Base-by-base conservation (phyloP, 139 green algal species). In the Tetraselmis striata region DNA sequence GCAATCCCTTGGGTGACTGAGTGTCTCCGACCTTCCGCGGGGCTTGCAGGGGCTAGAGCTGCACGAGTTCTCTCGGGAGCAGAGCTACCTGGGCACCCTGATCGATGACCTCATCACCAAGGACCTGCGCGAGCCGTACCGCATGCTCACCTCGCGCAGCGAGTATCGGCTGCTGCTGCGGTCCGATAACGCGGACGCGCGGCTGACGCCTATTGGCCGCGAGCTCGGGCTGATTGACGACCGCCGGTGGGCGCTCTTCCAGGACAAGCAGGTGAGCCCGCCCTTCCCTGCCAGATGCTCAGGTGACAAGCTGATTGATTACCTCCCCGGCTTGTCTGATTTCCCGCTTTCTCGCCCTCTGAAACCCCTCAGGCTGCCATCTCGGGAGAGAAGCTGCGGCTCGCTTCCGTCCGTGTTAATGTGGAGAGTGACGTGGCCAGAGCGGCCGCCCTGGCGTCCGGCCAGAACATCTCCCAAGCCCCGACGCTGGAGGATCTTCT, bases 41-140 rank as follows among this genome's bases (percentile, higher is more conserved):
- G n/a, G n/a, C n/a, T n/a, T n/a, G 45, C 45, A 87, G 32, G 87
- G 86, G 2, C 31, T 86, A 59, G 77, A 90, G 29, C 77, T 86
- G 0, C 78, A 96, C 11, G 77, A 83, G 11, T 81, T 98, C 1
- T 45, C 93, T 0, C 87, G 96, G 1, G 90, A 96, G 75, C 94
- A 85, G 30, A 95, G 88, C 77, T 91, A 90, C 79, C 77, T 92
- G 1, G 96, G 96, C 78, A 99, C 97, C 0, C 91, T 99, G 0
- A 86, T 98, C 2, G 96, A 99, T 87, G 96, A 99, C 86, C 88
- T 99, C 59, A 94, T 97, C 1, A 98, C 94, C 28, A 98, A 98
- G 87, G 96, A 98, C 80, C 83, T 98, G 77, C 83, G 94, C 59
- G 96, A 99, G 84, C 96, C 96, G 0, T 99, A 99, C 91, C 92